Percentiles rank a stretch among this genome's conserved stretches.
phyloP scores from a whole-genome alignment of 208 protist species.

The Crithidia expoeki region DNA sequence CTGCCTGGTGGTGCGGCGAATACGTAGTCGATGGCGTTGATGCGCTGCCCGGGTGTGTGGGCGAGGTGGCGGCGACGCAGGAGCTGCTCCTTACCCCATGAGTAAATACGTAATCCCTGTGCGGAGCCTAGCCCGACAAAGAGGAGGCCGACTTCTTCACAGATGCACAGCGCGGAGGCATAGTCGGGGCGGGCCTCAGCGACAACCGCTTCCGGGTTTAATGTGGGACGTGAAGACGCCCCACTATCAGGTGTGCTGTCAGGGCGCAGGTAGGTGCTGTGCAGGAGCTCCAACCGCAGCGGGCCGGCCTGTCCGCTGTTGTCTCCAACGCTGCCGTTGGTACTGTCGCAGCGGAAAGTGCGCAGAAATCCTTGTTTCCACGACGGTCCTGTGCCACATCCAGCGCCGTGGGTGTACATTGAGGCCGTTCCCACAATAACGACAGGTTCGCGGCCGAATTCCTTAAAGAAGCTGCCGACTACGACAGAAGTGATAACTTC shows the following conservation, averaged over 20 bases:
- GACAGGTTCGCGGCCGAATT: slow-evolving; percentile 77
- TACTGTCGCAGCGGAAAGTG: slow-evolving; percentile 59
- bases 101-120: slow-evolving; percentile 79
- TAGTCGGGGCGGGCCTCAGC: slow-evolving; percentile 40
- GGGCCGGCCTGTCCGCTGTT: slow-evolving; percentile 9
- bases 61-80: slow-evolving; percentile 67
- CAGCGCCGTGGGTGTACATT: slow-evolving; percentile 74
- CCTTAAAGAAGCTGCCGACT: slow-evolving; percentile 72
- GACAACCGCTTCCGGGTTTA: slow-evolving; percentile 4
- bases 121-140: slow-evolving; percentile 72
- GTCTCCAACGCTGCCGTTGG: slow-evolving; percentile 7
- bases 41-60: slow-evolving; percentile 61
- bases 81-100: slow-evolving; percentile 69
- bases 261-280: slow-evolving; percentile 60
- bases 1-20: slow-evolving; percentile 61
- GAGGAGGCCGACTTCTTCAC: slow-evolving; percentile 72
- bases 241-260: slow-evolving; percentile 2
- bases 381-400: slow-evolving; percentile 48
- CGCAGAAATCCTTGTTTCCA: slow-evolving; percentile 68
- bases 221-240: neutral
- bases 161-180: slow-evolving; percentile 77
- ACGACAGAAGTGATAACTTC: slow-evolving; percentile 65
- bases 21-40: slow-evolving; percentile 77
- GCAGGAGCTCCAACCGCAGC: slow-evolving; percentile 65
- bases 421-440: slow-evolving; percentile 63